These are phyloP conservation scores for Amoebophrya sp. DNA, from an alignment of 169 alveolate genomes.

Conservation along the genomic window DNA sequence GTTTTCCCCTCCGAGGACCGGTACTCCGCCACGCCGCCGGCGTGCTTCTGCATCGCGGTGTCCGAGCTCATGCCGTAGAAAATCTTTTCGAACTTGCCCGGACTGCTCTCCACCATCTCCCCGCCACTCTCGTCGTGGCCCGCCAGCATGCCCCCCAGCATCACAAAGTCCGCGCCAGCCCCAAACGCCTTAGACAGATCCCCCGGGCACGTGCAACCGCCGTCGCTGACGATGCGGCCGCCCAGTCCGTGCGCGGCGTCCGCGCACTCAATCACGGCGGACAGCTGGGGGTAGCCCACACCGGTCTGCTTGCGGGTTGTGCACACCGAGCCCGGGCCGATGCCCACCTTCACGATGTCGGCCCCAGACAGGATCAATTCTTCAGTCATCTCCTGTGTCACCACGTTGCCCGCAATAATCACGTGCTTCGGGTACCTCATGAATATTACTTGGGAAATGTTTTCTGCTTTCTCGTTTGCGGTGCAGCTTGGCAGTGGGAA, in stretches of 20 bases:
- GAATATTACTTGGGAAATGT: too few species aligned
- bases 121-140: conserved; percentile 53
- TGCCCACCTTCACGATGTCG: conserved; percentile 52
- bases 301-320: conserved; percentile 44
- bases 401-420: conserved; percentile 54
- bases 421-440: conserved; percentile 28
- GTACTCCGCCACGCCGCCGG: conserved; percentile 53
- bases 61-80: conserved; percentile 47
- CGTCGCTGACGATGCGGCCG: conserved; percentile 34
- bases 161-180: conserved; percentile 53
- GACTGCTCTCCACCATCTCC: conserved; percentile 1
- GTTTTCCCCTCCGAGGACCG: conserved; percentile 51
- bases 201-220: conserved; percentile 45
- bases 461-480: too few species aligned
- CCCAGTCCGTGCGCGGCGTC: conserved; percentile 52
- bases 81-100: conserved; percentile 26
- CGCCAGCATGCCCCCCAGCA: conserved; percentile 53
- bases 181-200: conserved; percentile 46
- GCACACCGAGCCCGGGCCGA: conserved; percentile 55
- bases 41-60: conserved; percentile 46
- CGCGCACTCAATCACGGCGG: conserved; percentile 52
- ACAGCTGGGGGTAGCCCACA: conserved; percentile 53
- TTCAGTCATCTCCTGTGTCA: conserved; percentile 51
- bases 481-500: too few species aligned
- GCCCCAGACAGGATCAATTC: conserved; percentile 50